Evolutionary conservation across 257 asterid genomes (phyloP).

Genomic region (Ocimum tenuiflorum): DNA sequence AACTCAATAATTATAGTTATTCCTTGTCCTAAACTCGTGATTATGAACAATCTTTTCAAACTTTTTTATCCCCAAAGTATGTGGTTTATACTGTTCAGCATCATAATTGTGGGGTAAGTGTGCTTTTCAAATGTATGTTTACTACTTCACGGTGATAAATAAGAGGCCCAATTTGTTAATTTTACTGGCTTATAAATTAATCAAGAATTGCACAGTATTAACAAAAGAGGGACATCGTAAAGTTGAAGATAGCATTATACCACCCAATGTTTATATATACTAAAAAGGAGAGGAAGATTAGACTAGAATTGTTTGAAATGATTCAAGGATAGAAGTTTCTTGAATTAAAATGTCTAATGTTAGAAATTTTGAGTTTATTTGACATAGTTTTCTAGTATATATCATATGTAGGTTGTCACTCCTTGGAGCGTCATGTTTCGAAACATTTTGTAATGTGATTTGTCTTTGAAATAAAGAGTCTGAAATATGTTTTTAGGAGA

Average conservation of each 20-base stretch:
- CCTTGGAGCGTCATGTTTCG: too few species aligned
- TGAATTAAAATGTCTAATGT: too few species aligned
- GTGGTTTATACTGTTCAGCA: background rate
- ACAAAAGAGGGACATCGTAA: background rate
- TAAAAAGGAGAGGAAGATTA: too few species aligned
- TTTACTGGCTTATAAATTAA: background rate
- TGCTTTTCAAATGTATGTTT: too few species aligned
- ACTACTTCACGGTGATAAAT: background rate
- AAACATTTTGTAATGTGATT: too few species aligned
- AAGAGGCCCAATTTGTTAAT: background rate
- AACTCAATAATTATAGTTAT: background rate
- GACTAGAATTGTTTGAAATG: too few species aligned
- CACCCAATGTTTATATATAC: background rate
- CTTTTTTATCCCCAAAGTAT: background rate
- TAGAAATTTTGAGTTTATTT: too few species aligned
- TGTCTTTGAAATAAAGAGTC: too few species aligned
- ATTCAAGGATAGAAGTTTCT: too few species aligned
- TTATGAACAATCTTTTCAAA: background rate
- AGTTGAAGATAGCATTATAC: background rate
- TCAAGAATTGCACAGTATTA: background rate
- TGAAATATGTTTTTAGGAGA: too few species aligned
- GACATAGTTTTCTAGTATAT: too few species aligned
- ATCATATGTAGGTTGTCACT: too few species aligned
- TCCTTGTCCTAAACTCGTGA: slow-evolving; percentile 3
- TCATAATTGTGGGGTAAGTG: background rate